Percentiles rank a stretch among this genome's conserved stretches.
Evolutionary conservation across 176 grass and related monocot species (phyloP).

Genomic region (Rhipidocladum racemiflorum): DNA sequence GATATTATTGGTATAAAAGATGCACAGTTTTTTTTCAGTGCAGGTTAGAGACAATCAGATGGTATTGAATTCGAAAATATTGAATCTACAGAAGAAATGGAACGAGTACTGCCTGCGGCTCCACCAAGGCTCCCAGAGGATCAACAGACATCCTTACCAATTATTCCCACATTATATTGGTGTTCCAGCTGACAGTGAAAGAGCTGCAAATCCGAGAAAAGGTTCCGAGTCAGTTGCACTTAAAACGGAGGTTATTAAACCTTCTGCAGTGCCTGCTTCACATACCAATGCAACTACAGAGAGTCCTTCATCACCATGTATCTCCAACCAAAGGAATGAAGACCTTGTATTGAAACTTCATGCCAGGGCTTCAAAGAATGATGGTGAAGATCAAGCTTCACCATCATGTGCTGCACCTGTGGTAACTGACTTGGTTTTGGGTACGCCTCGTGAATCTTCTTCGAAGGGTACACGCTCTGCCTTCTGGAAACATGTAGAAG

Average conservation of each 20-base stretch:
- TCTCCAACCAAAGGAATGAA: constrained; percentile 50
- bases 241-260: constrained; percentile 30
- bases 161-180: constrained; percentile 36
- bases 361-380: constrained; percentile 53
- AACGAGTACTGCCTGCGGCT: constrained; percentile 56
- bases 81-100: constrained; percentile 80
- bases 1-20: constrained; percentile 52
- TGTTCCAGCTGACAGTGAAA: constrained; percentile 36
- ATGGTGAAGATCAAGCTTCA: constrained; percentile 45
- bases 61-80: constrained; percentile 60
- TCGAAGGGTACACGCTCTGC: constrained; percentile 37
- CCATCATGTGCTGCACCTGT: constrained; percentile 58
- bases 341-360: constrained; percentile 58
- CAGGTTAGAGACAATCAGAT: constrained; percentile 76
- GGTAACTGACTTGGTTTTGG: constrained; percentile 79
- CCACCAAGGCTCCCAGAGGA: constrained; percentile 46
- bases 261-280: constrained; percentile 32
- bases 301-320: constrained; percentile 53
- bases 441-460: constrained; percentile 50
- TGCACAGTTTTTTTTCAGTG: constrained; percentile 66
- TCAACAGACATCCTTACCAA: constrained; percentile 33
- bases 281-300: constrained; percentile 25
- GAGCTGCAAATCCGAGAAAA: constrained; percentile 33
- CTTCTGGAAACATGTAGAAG: constrained; percentile 20
- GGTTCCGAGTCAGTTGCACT: constrained; percentile 15